Evolutionary conservation across 1,284 basidiomycete species (phyloP), one percentile per base, ranked within the genome.

Genomic region (Melampsora larici-populina): DNA sequence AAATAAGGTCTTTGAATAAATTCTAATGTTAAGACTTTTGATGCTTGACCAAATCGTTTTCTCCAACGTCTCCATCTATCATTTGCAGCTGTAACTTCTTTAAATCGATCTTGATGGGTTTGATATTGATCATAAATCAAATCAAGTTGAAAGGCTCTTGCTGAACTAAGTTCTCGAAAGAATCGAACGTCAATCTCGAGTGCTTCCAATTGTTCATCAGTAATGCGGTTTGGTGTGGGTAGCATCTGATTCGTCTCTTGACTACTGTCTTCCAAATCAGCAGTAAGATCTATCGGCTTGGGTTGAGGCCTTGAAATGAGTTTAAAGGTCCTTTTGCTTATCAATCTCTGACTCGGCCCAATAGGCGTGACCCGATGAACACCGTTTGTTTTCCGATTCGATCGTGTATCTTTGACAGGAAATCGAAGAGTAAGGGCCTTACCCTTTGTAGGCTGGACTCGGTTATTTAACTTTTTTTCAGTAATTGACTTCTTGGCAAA

Each of bases 51-150:
- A 51, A 67, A 75, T 33, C 51, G 58, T n/a, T 75, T 60, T 33
- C 73, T 55, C 73, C 73, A 75, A 40, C 43, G 66, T n/a, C 46
- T 75, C 73, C 73, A 75, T 18, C 63, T 24, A 48, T 75, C 73
- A 13, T 26, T 58, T 36, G 26, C 29, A 17, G 4, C 31, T 33
- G 64, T 66, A 31, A 75, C 51, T 68, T 75, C 51, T 17, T 67
- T 60, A 36, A 75, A 75, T 11, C 29, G 46, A 17, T 66, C 24
- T 11, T 60, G 58, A 60, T 75, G 51, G 11, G 46, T 24, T 31
- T 75, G 73, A 36, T 55, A 75, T 36, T 75, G 73, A 51, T 75
- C 65, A 46, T 64, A 46, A 58, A 75, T 67, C 33, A 75, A 43
- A 46, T 75, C 65, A 17, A 75, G 73, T 36, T 75, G 73, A 36